Conservation (phyloP, 495 filamentous ascomycete species). For the Penicillium argentinense region DNA sequence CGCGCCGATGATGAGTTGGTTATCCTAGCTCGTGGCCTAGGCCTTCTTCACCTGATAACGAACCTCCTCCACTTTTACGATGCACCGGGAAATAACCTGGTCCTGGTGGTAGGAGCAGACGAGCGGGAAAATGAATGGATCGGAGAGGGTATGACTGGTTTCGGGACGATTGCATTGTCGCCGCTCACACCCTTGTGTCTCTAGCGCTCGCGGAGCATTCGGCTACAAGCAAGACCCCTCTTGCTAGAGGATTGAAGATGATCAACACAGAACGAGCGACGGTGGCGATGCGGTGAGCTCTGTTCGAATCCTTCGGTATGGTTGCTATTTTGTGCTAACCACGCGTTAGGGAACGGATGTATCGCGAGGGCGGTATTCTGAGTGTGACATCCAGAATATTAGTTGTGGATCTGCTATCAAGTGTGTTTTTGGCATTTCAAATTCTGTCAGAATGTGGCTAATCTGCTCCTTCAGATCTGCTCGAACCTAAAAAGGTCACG, state of each 20-base stretch:
- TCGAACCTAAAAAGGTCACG: slow-evolving; percentile 82
- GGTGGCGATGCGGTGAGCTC: slow-evolving; percentile 63
- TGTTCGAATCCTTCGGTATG: neutral
- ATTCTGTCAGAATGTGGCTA: slow-evolving; percentile 7
- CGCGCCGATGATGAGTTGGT: slow-evolving; percentile 90
- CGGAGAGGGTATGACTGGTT: slow-evolving; percentile 59
- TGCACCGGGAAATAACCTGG: slow-evolving; percentile 88
- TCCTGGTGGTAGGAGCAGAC: slow-evolving; percentile 86
- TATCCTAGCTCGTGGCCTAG: slow-evolving; percentile 85
- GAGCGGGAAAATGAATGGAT: slow-evolving; percentile 95
- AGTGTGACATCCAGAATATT: slow-evolving; percentile 96
- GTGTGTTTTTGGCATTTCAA: slow-evolving; percentile 29
- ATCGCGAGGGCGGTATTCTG: slow-evolving; percentile 84
- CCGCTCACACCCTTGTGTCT: slow-evolving; percentile 10
- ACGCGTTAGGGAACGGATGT: slow-evolving; percentile 74
- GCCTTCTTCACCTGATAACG: slow-evolving; percentile 83
- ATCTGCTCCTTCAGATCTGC: slow-evolving; percentile 48
- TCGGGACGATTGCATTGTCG: neutral
- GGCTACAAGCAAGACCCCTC: slow-evolving; percentile 73
- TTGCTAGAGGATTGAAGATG: slow-evolving; percentile 79
- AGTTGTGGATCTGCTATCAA: slow-evolving; percentile 86
- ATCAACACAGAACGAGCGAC: slow-evolving; percentile 94
- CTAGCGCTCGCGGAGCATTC: slow-evolving; percentile 87
- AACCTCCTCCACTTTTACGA: slow-evolving; percentile 97
- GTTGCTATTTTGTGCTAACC: slow-evolving; percentile 18